phyloP scores from a whole-genome alignment of 2,329 filamentous ascomycete species.

The Fusarium tricinctum region DNA sequence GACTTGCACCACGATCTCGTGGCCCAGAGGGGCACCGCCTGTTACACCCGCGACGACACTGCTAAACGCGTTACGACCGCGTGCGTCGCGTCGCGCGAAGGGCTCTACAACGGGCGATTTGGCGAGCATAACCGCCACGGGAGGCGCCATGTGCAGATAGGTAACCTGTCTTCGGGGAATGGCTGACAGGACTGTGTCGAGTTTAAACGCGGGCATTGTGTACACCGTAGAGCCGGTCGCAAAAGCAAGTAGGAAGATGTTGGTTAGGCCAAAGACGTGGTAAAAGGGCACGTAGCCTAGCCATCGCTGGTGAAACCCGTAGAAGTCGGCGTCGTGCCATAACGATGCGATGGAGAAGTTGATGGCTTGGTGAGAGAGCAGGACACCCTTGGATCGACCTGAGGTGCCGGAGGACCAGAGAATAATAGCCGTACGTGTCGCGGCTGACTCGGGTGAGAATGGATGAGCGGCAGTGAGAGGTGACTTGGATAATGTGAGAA shows the following conservation, averaged over 20 bases:
- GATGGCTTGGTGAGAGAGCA: slow-evolving; percentile 77
- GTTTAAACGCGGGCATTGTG: slow-evolving; percentile 79
- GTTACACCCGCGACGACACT: slow-evolving; percentile 67
- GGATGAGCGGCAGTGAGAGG: slow-evolving; percentile 61
- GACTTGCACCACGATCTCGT: slow-evolving; percentile 69
- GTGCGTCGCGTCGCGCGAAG: slow-evolving; percentile 62
- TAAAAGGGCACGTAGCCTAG: slow-evolving; percentile 80
- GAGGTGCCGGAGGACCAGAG: slow-evolving; percentile 73
- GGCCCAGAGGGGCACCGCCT: slow-evolving; percentile 75
- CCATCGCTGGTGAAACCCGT: slow-evolving; percentile 57
- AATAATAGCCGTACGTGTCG: slow-evolving; percentile 70
- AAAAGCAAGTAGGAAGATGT: slow-evolving; percentile 71
- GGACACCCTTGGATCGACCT: slow-evolving; percentile 80
- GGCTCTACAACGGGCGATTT: slow-evolving; percentile 78
- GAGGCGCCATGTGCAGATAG: slow-evolving; percentile 75
- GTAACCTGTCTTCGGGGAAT: slow-evolving; percentile 75
- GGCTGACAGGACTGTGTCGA: slow-evolving; percentile 72
- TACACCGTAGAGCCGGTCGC: slow-evolving; percentile 71
- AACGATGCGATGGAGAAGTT: slow-evolving; percentile 68
- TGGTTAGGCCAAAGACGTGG: slow-evolving; percentile 70
- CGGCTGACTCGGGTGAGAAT: slow-evolving; percentile 51
- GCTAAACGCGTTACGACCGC: slow-evolving; percentile 67
- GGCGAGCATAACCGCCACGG: slow-evolving; percentile 76
- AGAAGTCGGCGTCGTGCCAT: slow-evolving; percentile 64
- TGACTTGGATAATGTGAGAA: slow-evolving; percentile 65